A percentile compares a stretch with the other conserved stretches of the same genome.
These are phyloP conservation scores for Stemphylium lycopersici DNA, from an alignment of 2,329 filamentous ascomycete species.

Conservation along the genomic window DNA sequence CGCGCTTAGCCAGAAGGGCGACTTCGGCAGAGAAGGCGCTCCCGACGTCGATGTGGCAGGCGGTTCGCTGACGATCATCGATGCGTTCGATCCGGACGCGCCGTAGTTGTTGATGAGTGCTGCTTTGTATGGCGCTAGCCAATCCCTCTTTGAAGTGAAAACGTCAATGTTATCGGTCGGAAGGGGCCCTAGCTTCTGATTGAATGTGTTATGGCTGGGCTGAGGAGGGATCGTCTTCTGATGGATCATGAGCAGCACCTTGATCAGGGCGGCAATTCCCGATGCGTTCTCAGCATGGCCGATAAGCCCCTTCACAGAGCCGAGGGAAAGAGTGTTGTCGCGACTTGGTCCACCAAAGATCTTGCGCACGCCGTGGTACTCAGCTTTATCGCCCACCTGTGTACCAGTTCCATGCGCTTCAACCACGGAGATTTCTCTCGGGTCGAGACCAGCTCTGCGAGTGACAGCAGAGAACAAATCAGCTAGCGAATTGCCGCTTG, in stretches of 20 bases:
- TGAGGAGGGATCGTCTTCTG: slow-evolving; percentile 27
- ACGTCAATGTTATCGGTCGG: slow-evolving; percentile 21
- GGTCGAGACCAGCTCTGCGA: neutral
- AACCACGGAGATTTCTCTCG: neutral
- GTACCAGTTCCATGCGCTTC: neutral
- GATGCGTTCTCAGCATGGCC: slow-evolving; percentile 22
- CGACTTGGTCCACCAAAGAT: neutral
- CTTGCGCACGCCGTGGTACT: neutral
- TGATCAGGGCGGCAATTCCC: slow-evolving; percentile 31
- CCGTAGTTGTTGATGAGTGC: slow-evolving; percentile 35
- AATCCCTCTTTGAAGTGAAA: slow-evolving; percentile 3
- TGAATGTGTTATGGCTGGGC: slow-evolving; percentile 21
- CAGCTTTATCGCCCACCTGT: neutral
- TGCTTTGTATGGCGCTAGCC: slow-evolving; percentile 10
- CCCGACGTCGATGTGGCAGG: neutral
- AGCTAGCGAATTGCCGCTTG: neutral
- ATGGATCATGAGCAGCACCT: slow-evolving; percentile 37
- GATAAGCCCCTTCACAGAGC: neutral
- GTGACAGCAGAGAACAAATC: neutral
- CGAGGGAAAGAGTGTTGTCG: neutral
- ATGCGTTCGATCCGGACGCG: slow-evolving; percentile 28
- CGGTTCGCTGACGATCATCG: slow-evolving; percentile 16
- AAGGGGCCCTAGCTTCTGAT: slow-evolving; percentile 18
- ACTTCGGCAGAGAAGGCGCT: neutral
- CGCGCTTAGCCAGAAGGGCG: slow-evolving; percentile 5